These are phyloP conservation scores for Termitomyces sp. DNA, from an alignment of 768 basidiomycete genomes.

Conservation along the genomic window DNA sequence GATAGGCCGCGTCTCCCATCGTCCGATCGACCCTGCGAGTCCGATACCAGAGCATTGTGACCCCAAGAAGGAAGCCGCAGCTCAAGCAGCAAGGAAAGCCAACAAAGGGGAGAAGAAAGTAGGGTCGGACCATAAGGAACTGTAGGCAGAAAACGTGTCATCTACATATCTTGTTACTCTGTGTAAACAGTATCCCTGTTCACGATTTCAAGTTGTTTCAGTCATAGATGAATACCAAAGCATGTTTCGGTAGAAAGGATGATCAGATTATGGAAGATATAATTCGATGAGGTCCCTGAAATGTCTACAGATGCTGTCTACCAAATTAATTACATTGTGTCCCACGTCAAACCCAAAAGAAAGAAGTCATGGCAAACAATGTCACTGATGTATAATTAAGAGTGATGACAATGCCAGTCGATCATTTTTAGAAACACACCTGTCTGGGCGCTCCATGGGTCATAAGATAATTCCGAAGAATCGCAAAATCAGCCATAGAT, in stretches of 20 bases:
- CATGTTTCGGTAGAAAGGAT: not conserved
- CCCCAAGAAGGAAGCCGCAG: slow-evolving; percentile 44
- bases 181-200: not conserved
- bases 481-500: slow-evolving; percentile 81
- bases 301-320: not conserved
- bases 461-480: slow-evolving; percentile 73
- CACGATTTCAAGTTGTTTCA: not conserved
- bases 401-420: not conserved
- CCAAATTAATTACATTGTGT: not conserved
- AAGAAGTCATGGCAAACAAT: not conserved
- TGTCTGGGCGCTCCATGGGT: slow-evolving; percentile 54
- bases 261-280: not conserved
- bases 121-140: slow-evolving; percentile 28
- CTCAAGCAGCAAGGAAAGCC: slow-evolving; percentile 22
- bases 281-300: not conserved
- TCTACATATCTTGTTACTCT: not conserved
- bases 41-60: slow-evolving; percentile 76
- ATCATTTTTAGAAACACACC: slow-evolving; percentile 11
- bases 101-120: slow-evolving; percentile 17
- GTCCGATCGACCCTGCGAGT: slow-evolving; percentile 68
- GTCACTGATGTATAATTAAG: not conserved
- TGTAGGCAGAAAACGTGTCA: slow-evolving; percentile 16
- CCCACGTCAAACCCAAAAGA: not conserved
- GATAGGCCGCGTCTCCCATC: slow-evolving; percentile 72
- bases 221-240: not conserved